These are phyloP conservation scores for Boletellus emodensis DNA, from an alignment of 768 basidiomycete species.

Conservation along the genomic window DNA sequence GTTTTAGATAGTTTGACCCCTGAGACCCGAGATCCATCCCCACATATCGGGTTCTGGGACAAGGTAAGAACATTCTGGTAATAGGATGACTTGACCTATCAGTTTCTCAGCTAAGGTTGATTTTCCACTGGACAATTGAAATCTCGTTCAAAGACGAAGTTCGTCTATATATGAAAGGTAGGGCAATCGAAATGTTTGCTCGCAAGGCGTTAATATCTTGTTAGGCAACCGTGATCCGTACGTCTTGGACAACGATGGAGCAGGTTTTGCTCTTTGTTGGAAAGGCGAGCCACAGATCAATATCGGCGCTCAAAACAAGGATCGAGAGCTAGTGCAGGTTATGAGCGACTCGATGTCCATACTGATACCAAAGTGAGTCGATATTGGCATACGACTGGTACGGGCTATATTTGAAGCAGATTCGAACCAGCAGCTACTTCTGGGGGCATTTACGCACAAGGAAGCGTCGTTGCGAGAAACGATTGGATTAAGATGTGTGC, in stretches of 20 bases:
- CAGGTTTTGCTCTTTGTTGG: slow-evolving; percentile 88
- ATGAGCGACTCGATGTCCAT: slow-evolving; percentile 76
- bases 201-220: slow-evolving; percentile 5
- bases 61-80: slow-evolving; percentile 49
- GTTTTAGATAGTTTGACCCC: slow-evolving; percentile 78
- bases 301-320: slow-evolving; percentile 65
- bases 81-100: slow-evolving; percentile 2
- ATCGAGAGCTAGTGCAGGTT: slow-evolving; percentile 80
- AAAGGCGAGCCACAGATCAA: slow-evolving; percentile 66
- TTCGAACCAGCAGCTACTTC: slow-evolving; percentile 14
- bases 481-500: slow-evolving; percentile 72
- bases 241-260: slow-evolving; percentile 59
- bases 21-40: slow-evolving; percentile 75
- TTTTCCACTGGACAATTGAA: slow-evolving; percentile 79
- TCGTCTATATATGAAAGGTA: slow-evolving; percentile 85
- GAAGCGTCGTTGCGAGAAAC: slow-evolving; percentile 18
- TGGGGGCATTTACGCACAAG: slow-evolving; percentile 16
- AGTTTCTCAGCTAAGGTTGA: slow-evolving; percentile 54
- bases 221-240: slow-evolving; percentile 84
- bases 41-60: slow-evolving; percentile 91
- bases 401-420: slow-evolving; percentile 11
- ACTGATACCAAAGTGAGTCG: slow-evolving; percentile 79
- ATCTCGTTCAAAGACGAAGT: slow-evolving; percentile 68
- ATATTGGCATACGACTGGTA: neutral
- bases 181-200: slow-evolving; percentile 3